Percentiles rank a stretch among this genome's conserved stretches.
Evolutionary conservation across 108 stramenopile species (phyloP).

Genomic region (Nannochloropsis oceanica): DNA sequence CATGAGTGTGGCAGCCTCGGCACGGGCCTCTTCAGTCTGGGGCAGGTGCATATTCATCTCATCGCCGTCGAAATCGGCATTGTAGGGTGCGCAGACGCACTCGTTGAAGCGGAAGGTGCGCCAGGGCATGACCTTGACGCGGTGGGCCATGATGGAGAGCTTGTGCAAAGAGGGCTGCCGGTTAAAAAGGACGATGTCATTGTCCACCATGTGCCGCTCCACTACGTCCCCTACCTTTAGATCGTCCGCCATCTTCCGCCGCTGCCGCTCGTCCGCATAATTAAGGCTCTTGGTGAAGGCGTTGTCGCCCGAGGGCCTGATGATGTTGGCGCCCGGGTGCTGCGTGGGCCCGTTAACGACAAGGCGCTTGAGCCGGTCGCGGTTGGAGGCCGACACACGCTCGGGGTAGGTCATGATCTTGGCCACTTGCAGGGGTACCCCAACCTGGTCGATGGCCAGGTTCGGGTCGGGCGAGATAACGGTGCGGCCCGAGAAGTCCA

Average conservation of each 20-base stretch:
- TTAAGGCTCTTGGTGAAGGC: conserved; percentile 57
- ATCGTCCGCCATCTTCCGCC: conserved; percentile 56
- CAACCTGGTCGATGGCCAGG: conserved; percentile 79
- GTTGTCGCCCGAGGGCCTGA: conserved; percentile 38
- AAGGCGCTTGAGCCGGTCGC: conserved; percentile 62
- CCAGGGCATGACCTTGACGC: conserved; percentile 78
- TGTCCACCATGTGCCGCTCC: conserved; percentile 95
- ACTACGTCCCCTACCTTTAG: conserved; percentile 85
- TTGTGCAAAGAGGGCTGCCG: conserved; percentile 97
- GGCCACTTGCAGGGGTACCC: conserved; percentile 84
- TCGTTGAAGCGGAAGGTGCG: conserved; percentile 96
- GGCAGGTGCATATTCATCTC: conserved; percentile 99
- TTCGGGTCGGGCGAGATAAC: conserved; percentile 98
- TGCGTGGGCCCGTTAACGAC: conserved; percentile 77
- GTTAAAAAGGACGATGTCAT: conserved; percentile 94
- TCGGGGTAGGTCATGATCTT: conserved; percentile 95
- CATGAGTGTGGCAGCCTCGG: conserved; percentile 87
- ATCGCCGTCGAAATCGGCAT: conserved; percentile 97
- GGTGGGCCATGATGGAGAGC: conserved; percentile 91
- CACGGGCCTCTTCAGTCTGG: conserved; percentile 95
- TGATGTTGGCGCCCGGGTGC: conserved; percentile 91
- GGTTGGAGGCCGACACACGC: conserved; percentile 73
- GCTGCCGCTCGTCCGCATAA: conserved; percentile 52
- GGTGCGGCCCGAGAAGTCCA: conserved; percentile 92
- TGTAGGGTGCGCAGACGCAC: conserved; percentile 95